Conservation (phyloP, 176 grass and related monocot genomes). For the Poa pratensis region DNA sequence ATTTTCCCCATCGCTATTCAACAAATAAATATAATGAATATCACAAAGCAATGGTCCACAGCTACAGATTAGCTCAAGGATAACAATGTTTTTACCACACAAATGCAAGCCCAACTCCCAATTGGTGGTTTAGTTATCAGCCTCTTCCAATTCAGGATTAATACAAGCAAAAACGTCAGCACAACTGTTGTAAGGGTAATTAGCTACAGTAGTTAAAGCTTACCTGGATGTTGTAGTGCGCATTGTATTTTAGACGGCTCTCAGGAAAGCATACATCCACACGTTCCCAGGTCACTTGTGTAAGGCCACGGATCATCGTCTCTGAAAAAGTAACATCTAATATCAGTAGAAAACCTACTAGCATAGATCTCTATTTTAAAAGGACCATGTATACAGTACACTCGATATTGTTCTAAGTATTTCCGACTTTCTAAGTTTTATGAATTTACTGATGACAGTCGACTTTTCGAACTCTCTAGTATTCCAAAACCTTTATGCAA, state of each 20-base stretch:
- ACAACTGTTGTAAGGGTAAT: conserved; percentile 4
- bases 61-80: background rate
- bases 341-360: conserved; percentile 4
- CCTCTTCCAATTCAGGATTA: background rate
- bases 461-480: background rate
- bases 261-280: conserved; percentile 87
- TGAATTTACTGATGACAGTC: background rate
- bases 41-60: background rate
- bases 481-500: background rate
- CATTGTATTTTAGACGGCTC: conserved; percentile 81
- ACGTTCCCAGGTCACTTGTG: conserved; percentile 86
- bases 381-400: background rate
- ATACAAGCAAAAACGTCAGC: background rate
- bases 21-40: background rate
- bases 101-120: background rate
- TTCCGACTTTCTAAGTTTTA: background rate
- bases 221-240: conserved; percentile 92
- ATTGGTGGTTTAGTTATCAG: background rate
- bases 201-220: background rate
- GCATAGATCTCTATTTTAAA: background rate
- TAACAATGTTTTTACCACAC: background rate
- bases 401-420: background rate
- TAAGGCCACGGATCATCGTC: conserved; percentile 82
- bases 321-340: conserved; percentile 51
- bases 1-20: background rate